Evolutionary conservation across 1,139 yeast species (phyloP).

Genomic region (Taphrina flavorubra): DNA sequence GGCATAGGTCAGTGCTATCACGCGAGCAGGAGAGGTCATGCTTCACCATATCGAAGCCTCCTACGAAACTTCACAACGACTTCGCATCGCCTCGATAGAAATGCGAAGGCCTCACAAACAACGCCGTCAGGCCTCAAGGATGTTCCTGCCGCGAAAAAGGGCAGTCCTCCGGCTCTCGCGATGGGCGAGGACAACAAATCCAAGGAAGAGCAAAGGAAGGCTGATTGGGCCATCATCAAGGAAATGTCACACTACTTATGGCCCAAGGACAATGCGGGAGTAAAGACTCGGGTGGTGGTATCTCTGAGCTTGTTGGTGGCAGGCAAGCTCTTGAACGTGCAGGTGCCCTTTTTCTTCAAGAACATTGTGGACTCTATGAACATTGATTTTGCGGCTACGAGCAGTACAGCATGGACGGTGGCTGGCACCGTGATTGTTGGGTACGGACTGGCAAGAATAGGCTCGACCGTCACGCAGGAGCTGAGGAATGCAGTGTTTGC

Average conservation of each 20-base stretch:
- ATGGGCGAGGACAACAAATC: slow-evolving; percentile 21
- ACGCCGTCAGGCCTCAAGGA: background rate
- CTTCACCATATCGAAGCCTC: background rate
- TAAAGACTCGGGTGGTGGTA: slow-evolving; percentile 72
- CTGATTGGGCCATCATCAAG: slow-evolving; percentile 41
- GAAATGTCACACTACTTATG: slow-evolving; percentile 66
- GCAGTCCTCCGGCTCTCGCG: slow-evolving; percentile 7
- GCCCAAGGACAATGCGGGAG: slow-evolving; percentile 77
- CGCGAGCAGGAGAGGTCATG: background rate
- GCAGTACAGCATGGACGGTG: slow-evolving; percentile 64
- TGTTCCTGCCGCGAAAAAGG: background rate
- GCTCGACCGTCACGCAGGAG: slow-evolving; percentile 93
- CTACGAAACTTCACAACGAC: background rate
- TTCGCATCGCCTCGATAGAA: background rate
- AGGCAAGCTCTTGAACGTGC: slow-evolving; percentile 81
- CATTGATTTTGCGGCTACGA: slow-evolving; percentile 74
- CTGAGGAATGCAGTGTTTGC: slow-evolving; percentile 94
- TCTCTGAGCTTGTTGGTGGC: slow-evolving; percentile 76
- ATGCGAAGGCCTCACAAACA: background rate
- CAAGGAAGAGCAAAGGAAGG: slow-evolving; percentile 36
- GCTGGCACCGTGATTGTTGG: slow-evolving; percentile 80
- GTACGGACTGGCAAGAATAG: slow-evolving; percentile 89
- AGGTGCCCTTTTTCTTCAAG: slow-evolving; percentile 94
- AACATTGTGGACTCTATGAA: slow-evolving; percentile 90
- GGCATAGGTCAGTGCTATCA: background rate